These are phyloP conservation scores for Yamadazyma endophytica DNA, from an alignment of 805 yeast species.

Conservation along the genomic window DNA sequence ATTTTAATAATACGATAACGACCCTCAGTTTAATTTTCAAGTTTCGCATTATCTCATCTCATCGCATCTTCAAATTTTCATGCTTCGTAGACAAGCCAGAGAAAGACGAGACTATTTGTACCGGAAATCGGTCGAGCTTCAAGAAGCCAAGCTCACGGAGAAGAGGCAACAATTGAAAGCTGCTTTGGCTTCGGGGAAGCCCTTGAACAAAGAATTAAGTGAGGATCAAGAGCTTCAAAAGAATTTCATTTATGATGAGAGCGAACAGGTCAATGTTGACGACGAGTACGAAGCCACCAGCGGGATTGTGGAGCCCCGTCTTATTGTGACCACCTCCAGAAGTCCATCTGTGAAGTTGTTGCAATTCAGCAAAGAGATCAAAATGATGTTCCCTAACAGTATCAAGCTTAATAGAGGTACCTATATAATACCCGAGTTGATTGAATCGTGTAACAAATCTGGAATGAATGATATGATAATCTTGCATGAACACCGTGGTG, in stretches of 20 bases:
- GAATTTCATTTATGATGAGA: slow-evolving; percentile 84
- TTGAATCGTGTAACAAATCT: slow-evolving; percentile 75
- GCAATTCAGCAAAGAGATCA: slow-evolving; percentile 91
- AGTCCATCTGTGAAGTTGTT: slow-evolving; percentile 80
- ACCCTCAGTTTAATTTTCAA: too few relatives aligned
- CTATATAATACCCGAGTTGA: slow-evolving; percentile 78
- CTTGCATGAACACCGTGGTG: slow-evolving; percentile 96
- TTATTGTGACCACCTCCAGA: slow-evolving; percentile 90
- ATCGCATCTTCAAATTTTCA: slow-evolving; percentile 9
- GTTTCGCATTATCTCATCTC: slow-evolving; percentile 8
- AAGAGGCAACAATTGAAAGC: slow-evolving; percentile 83
- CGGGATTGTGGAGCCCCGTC: slow-evolving; percentile 86
- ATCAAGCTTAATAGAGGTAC: slow-evolving; percentile 92
- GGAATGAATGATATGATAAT: slow-evolving; percentile 81
- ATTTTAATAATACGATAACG: too few relatives aligned
- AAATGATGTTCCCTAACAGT: slow-evolving; percentile 83
- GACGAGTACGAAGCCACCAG: slow-evolving; percentile 88
- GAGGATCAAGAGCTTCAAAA: slow-evolving; percentile 79
- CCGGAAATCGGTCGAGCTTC: slow-evolving; percentile 82
- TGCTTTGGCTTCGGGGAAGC: slow-evolving; percentile 88
- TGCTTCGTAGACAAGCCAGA: slow-evolving; percentile 91
- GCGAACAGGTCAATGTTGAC: slow-evolving; percentile 65
- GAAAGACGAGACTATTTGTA: slow-evolving; percentile 93
- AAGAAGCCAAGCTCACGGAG: slow-evolving; percentile 80
- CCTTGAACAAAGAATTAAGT: slow-evolving; percentile 83